These are phyloP conservation scores for Ceratocystis cacaofunesta DNA, from an alignment of 2,329 filamentous ascomycete genomes.

Conservation along the genomic window DNA sequence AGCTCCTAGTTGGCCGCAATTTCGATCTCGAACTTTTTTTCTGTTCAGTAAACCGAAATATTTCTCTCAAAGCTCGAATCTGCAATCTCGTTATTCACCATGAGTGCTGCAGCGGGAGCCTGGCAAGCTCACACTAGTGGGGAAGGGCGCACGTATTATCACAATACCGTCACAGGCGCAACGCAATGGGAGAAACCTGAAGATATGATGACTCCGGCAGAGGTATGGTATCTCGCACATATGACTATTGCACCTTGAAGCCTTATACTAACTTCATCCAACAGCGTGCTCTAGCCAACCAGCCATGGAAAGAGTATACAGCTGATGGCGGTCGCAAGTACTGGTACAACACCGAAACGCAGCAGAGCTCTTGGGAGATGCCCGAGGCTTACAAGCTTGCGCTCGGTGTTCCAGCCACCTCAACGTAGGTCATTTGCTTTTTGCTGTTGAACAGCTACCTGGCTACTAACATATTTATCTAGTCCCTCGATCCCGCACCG, in stretches of 20 bases:
- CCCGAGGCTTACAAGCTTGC: slow-evolving; percentile 68
- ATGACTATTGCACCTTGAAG: neutral
- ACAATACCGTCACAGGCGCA: slow-evolving; percentile 68
- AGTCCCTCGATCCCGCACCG: slow-evolving; percentile 29
- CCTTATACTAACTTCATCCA: slow-evolving; percentile 1
- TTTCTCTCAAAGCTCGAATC: neutral
- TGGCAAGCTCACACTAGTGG: slow-evolving; percentile 74
- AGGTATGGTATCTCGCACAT: slow-evolving; percentile 39
- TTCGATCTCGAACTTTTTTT: neutral
- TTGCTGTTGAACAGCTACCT: neutral
- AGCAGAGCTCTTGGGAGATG: slow-evolving; percentile 90
- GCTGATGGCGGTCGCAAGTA: slow-evolving; percentile 79
- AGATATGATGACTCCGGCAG: slow-evolving; percentile 69
- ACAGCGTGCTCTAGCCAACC: slow-evolving; percentile 63
- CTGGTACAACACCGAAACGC: slow-evolving; percentile 87
- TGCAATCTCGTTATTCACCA: neutral
- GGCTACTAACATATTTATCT: neutral
- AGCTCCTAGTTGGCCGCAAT: neutral
- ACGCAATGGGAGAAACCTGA: slow-evolving; percentile 93
- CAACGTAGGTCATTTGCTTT: slow-evolving; percentile 1
- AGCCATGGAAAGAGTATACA: slow-evolving; percentile 88
- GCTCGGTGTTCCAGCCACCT: slow-evolving; percentile 36
- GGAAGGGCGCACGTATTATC: slow-evolving; percentile 82
- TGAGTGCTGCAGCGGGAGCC: slow-evolving; percentile 20
- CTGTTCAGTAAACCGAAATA: no score